Percentiles rank a stretch among this genome's conserved stretches.
phyloP scores from a whole-genome alignment of 176 grass and related monocot species.

The Pontederia paniculata region DNA sequence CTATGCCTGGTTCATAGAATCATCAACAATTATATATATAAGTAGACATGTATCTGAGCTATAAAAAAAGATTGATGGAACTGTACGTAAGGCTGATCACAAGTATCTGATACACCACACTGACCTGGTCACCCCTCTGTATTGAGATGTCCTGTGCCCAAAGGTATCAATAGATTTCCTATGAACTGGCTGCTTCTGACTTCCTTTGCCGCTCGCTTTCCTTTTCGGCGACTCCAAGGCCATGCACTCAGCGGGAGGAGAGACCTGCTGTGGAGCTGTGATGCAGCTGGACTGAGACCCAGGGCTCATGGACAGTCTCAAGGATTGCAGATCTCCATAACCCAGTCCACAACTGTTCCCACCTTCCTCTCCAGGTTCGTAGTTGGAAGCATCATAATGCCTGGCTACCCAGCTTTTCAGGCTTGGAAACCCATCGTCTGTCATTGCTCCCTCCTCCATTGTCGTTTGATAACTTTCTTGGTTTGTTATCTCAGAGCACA shows the following conservation, averaged over 20 bases:
- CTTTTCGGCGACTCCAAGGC: constrained; percentile 35
- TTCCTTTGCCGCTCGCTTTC: constrained; percentile 55
- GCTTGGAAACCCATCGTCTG: constrained; percentile 10
- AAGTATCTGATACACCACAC: neutral
- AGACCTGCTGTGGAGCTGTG: constrained; percentile 39
- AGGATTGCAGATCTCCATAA: constrained; percentile 42
- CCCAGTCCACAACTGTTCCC: constrained; percentile 9
- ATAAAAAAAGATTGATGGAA: neutral
- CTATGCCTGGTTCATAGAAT: constrained; percentile 50
- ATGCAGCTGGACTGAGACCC: constrained; percentile 57
- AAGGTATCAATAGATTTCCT: constrained; percentile 95
- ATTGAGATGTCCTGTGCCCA: constrained; percentile 92
- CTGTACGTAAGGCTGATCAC: neutral
- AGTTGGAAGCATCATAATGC: constrained; percentile 24
- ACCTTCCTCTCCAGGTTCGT: constrained; percentile 16
- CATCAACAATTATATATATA: neutral
- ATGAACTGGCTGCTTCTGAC: constrained; percentile 62
- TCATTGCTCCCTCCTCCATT: constrained; percentile 46
- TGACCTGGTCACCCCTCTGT: constrained; percentile 92
- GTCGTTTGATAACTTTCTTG: constrained; percentile 19
- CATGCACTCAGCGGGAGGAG: constrained; percentile 16
- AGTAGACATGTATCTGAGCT: constrained; percentile 1
- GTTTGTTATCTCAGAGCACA: constrained; percentile 37
- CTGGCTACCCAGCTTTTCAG: constrained; percentile 40
- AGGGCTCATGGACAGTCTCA: constrained; percentile 88